Evolutionary conservation across 2,329 filamentous ascomycete genomes (phyloP).

Genomic region (Penicillium sp.): DNA sequence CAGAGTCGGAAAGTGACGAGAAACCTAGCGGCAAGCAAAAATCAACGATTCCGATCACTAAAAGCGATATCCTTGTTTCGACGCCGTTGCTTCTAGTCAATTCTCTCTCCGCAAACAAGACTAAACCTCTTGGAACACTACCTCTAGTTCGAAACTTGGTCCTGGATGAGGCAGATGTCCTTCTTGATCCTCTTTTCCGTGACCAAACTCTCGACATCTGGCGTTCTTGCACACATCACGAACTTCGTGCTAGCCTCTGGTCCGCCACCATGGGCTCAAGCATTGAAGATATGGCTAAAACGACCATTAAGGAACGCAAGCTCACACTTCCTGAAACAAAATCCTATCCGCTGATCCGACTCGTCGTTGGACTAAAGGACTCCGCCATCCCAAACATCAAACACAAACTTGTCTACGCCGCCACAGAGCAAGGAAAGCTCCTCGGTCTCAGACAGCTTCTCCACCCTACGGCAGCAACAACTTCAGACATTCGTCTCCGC

Average conservation of each 20-base stretch:
- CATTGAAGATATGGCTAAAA: conserved; percentile 77
- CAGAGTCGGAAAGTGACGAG: conserved; percentile 45
- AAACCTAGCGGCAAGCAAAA: conserved; percentile 31
- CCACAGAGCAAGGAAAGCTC: conserved; percentile 91
- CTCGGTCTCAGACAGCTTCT: conserved; percentile 88
- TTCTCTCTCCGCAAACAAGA: conserved; percentile 61
- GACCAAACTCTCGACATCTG: conserved; percentile 87
- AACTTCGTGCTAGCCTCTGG: conserved; percentile 82
- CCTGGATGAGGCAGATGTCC: conserved; percentile 92
- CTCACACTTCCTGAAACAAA: conserved; percentile 26
- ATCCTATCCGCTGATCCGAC: conserved; percentile 66
- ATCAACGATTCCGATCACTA: conserved; percentile 60
- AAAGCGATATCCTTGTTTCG: conserved; percentile 78
- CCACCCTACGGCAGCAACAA: conserved; percentile 68
- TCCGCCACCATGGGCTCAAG: conserved; percentile 97
- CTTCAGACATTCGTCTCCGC: conserved; percentile 60
- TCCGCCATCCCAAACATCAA: conserved; percentile 90
- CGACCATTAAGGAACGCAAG: conserved; percentile 66
- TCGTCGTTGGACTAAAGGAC: conserved; percentile 96
- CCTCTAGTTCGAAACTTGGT: conserved; percentile 75
- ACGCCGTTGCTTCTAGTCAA: conserved; percentile 81
- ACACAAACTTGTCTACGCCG: conserved; percentile 88
- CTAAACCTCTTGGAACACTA: conserved; percentile 56
- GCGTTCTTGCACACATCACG: conserved; percentile 72
- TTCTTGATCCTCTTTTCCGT: conserved; percentile 87